phyloP scores from a whole-genome alignment of 148 eudicot genomes.

The Persicaria maculosa region DNA sequence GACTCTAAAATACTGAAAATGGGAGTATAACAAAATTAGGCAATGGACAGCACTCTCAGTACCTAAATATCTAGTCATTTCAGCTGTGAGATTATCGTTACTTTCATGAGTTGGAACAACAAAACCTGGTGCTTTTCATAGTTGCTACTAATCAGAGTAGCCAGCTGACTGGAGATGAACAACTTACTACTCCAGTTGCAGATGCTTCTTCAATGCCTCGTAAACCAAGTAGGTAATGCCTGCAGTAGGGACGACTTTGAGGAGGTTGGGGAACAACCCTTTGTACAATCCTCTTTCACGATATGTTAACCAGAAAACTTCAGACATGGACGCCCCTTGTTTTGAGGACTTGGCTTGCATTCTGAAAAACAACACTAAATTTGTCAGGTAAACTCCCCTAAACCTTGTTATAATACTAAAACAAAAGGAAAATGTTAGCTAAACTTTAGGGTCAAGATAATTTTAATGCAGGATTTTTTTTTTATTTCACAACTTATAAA shows the following conservation, averaged over 20 bases:
- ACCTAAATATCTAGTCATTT: conserved; percentile 21
- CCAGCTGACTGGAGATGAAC: conserved; percentile 14
- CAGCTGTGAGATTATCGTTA: conserved; percentile 18
- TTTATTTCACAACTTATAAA: background rate
- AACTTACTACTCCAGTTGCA: conserved; percentile 44
- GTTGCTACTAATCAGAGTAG: conserved; percentile 17
- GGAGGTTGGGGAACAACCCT: conserved; percentile 90
- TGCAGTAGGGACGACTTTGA: conserved; percentile 91
- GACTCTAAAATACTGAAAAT: too few species aligned
- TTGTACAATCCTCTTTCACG: conserved; percentile 91
- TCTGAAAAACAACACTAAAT: conserved; percentile 32
- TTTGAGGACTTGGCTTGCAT: conserved; percentile 72
- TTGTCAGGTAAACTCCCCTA: background rate
- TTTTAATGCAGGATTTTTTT: background rate
- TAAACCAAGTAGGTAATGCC: conserved; percentile 88
- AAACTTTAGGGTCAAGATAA: background rate
- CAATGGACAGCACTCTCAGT: conserved; percentile 16
- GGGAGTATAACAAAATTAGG: conserved; percentile 20
- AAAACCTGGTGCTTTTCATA: conserved; percentile 4
- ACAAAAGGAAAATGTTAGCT: background rate
- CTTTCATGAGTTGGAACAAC: conserved; percentile 20
- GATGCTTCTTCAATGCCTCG: conserved; percentile 85
- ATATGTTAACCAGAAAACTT: conserved; percentile 57
- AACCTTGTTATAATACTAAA: too few species aligned
- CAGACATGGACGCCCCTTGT: conserved; percentile 71